These are phyloP conservation scores for Diaporthe ampelina DNA, from an alignment of 2,329 filamentous ascomycete species.

Conservation along the genomic window DNA sequence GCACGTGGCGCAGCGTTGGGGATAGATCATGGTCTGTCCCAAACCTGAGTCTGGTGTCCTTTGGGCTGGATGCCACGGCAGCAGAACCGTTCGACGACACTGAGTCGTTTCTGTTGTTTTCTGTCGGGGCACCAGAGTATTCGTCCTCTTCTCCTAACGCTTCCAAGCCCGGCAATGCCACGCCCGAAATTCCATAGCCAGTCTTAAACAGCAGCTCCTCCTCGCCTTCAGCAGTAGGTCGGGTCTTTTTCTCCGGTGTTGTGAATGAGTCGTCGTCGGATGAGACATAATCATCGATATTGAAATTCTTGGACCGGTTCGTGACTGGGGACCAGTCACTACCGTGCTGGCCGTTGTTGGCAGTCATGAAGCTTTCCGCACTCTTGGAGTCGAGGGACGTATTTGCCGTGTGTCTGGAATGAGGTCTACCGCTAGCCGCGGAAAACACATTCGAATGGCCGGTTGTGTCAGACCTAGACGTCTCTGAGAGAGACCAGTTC, in stretches of 20 bases:
- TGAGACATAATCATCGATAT: slow-evolving; percentile 56
- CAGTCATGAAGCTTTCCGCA: slow-evolving; percentile 39
- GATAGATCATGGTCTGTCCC: not conserved
- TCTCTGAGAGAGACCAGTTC: slow-evolving; percentile 59
- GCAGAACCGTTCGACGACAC: slow-evolving; percentile 22
- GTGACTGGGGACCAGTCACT: slow-evolving; percentile 37
- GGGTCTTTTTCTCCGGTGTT: slow-evolving; percentile 19
- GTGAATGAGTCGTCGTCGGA: slow-evolving; percentile 55
- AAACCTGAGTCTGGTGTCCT: slow-evolving; percentile 24
- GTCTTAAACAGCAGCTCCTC: slow-evolving; percentile 55
- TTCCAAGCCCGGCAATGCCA: slow-evolving; percentile 53
- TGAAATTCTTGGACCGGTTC: slow-evolving; percentile 46
- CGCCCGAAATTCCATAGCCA: slow-evolving; percentile 52
- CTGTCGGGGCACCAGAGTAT: not conserved
- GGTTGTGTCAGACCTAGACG: slow-evolving; percentile 57
- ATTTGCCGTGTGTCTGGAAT: slow-evolving; percentile 59
- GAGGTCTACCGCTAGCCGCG: slow-evolving; percentile 48
- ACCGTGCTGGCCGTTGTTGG: slow-evolving; percentile 38
- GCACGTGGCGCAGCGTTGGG: slow-evolving; percentile 21
- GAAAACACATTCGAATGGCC: slow-evolving; percentile 56
- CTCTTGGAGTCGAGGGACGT: slow-evolving; percentile 58
- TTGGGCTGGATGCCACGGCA: slow-evolving; percentile 20
- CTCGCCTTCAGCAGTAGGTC: slow-evolving; percentile 50
- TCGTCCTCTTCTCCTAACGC: slow-evolving; percentile 40
- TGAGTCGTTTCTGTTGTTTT: not conserved